Evolutionary conservation across 306 rosid species (phyloP).

Genomic region (Castanopsis chinensis): DNA sequence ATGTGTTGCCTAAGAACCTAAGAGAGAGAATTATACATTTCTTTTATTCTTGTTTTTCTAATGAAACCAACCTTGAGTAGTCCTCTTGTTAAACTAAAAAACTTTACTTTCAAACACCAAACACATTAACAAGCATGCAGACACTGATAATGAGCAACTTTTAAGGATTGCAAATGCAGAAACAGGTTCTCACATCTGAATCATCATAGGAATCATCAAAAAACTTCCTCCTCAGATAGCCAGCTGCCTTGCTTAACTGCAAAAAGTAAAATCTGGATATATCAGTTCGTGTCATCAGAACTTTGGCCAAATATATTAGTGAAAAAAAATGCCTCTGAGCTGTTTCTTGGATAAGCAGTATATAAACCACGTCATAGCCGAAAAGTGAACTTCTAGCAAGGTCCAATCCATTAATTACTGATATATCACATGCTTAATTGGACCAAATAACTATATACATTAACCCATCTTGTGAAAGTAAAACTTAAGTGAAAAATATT

Average conservation of each 20-base stretch:
- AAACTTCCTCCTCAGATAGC: constrained; percentile 55
- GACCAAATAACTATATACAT: background rate
- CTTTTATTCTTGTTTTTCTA: background rate
- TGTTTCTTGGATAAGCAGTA: background rate
- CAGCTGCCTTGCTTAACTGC: constrained; percentile 52
- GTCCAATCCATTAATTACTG: background rate
- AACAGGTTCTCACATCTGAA: constrained; percentile 47
- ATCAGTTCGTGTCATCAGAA: background rate
- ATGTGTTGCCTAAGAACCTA: too few relatives aligned
- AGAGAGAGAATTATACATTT: too few relatives aligned
- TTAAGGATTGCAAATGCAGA: constrained; percentile 16
- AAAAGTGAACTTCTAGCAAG: background rate
- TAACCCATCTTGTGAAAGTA: background rate
- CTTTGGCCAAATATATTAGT: background rate
- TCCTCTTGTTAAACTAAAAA: background rate
- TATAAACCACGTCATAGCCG: background rate
- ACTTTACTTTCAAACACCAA: background rate
- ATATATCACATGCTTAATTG: background rate
- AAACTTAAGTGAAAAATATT: background rate
- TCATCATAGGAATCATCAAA: constrained; percentile 64
- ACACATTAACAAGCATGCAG: background rate
- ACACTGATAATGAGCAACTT: constrained; percentile 2
- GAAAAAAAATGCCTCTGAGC: background rate
- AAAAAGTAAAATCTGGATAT: background rate
- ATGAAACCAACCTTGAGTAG: background rate